Base-by-base conservation (phyloP, 164 flowering plant genomes). In the Chimonanthus praecox region DNA sequence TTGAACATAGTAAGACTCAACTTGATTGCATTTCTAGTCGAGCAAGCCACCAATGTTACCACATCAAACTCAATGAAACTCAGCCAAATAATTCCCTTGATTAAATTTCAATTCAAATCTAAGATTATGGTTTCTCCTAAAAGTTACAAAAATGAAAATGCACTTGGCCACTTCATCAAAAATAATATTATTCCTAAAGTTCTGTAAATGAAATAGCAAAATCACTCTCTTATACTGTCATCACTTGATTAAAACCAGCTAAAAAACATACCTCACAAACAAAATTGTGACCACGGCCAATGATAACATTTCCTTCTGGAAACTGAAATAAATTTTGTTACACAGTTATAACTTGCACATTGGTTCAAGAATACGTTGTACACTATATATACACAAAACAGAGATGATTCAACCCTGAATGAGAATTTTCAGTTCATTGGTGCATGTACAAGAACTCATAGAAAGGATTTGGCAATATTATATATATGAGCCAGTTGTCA, bases 231-330 rank as follows among this genome's bases (percentile, higher is more conserved):
- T 43, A 65, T 3, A 44, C 3, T 8, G 13, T 9, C 58, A 51
- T 51, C 58, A 51, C 58, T 51, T 10, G 13, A 51, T 51, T 51
- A 65, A 9, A 16, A 67, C 7, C n/a, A 67, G 10, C 3, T 67
- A 51, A 48, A 21, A 72, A 49, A 50, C 72, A 61, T 74, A 85
- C 88, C 88, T 83, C 86, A 72, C 83, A 78, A 16, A 85, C 85
- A 78, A 85, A 85, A 72, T 75, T 79, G 44, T 18, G 72, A 64
- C 86, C 80, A 45, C 60, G n/a, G 0, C 86, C 85, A 0, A 18
- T 71, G 54, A 85, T 79, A 67, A 76, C 67, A 70, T 79, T 85
- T 68, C 85, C 83, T 62, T 70, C 84, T 48, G 66, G 69, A 71
- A 85, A 76, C 88, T 85, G 84, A 73, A 78, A 70, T 46, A 71